Conservation (phyloP, 1,284 basidiomycete genomes). For the Bjerkandera adusta region DNA sequence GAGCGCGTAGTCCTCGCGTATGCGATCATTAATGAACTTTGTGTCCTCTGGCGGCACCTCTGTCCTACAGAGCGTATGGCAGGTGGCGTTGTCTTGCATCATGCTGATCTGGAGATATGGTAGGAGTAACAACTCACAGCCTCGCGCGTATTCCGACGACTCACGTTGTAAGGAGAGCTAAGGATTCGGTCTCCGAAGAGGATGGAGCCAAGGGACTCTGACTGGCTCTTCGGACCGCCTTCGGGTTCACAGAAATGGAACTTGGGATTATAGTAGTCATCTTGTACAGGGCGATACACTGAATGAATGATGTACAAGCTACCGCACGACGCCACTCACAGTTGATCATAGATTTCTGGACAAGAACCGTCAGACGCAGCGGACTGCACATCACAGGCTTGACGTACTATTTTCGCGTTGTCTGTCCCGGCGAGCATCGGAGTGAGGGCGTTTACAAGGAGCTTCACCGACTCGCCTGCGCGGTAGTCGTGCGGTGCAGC, state of each 20-base stretch:
- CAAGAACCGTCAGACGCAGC: conserved; percentile 1
- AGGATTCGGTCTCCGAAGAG: conserved; percentile 97
- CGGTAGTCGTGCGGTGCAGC: conserved; percentile 81
- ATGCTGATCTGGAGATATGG: conserved; percentile 63
- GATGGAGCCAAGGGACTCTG: conserved; percentile 90
- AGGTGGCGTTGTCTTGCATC: conserved; percentile 71
- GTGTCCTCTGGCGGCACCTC: conserved; percentile 71
- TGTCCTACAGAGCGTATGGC: conserved; percentile 71
- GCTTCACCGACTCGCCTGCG: conserved; percentile 67
- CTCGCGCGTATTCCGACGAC: conserved; percentile 26
- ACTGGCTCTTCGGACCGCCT: conserved; percentile 74
- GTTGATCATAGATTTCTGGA: conserved; percentile 79
- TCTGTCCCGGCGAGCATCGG: conserved; percentile 73
- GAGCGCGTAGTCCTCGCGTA: conserved; percentile 89
- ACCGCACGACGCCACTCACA: conserved; percentile 46
- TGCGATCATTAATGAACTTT: conserved; percentile 89
- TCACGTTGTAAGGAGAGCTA: conserved; percentile 83
- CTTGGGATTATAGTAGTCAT: conserved; percentile 85
- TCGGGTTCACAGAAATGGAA: conserved; percentile 89
- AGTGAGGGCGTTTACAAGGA: conserved; percentile 85
- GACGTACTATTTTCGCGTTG: conserved; percentile 77
- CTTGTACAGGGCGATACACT: conserved; percentile 34
- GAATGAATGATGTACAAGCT: conserved; percentile 4
- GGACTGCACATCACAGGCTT: no score
- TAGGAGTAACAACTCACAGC: no score